A percentile compares a stretch with the other conserved stretches of the same genome.
These are phyloP conservation scores for Parathielavia appendiculata DNA, from an alignment of 495 filamentous ascomycete genomes.

Conservation along the genomic window DNA sequence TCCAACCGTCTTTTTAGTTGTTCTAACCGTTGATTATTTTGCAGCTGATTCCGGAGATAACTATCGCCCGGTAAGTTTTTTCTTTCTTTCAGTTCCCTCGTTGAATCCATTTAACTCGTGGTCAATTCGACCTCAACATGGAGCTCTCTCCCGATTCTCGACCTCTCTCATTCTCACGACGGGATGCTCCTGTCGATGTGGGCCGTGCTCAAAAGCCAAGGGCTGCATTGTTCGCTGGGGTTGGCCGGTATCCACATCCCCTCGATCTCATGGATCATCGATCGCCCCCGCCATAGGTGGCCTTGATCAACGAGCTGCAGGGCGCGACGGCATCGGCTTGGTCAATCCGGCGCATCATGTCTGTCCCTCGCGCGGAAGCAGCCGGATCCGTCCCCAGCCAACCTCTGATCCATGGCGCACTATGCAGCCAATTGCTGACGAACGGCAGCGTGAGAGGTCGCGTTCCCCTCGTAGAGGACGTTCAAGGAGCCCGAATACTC, in stretches of 20 bases:
- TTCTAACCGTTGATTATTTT: slow-evolving; percentile 37
- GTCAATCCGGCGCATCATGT: background rate
- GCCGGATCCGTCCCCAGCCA: background rate
- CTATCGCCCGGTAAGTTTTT: slow-evolving; percentile 46
- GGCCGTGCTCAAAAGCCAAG: slow-evolving; percentile 13
- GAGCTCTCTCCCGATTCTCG: background rate
- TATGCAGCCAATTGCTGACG: slow-evolving; percentile 36
- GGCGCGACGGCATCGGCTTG: background rate
- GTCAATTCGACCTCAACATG: background rate
- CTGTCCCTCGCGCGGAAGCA: background rate
- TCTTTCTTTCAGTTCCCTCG: background rate
- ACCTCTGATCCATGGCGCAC: background rate
- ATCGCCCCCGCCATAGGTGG: slow-evolving; percentile 8
- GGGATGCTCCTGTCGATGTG: slow-evolving; percentile 10
- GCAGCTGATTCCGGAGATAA: slow-evolving; percentile 50
- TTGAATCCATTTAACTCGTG: background rate
- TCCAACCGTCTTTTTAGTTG: slow-evolving; percentile 21
- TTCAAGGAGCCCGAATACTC: slow-evolving; percentile 50
- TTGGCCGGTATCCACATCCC: slow-evolving; percentile 8
- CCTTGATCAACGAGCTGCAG: background rate
- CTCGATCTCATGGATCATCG: slow-evolving; percentile 7
- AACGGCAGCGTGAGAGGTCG: slow-evolving; percentile 83
- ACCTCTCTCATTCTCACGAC: slow-evolving; percentile 1
- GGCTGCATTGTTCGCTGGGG: slow-evolving; percentile 8
- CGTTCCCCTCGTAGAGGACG: slow-evolving; percentile 83